Evolutionary conservation across 345 rosid genomes (phyloP).

Genomic region (Chamaenerion angustifolium): DNA sequence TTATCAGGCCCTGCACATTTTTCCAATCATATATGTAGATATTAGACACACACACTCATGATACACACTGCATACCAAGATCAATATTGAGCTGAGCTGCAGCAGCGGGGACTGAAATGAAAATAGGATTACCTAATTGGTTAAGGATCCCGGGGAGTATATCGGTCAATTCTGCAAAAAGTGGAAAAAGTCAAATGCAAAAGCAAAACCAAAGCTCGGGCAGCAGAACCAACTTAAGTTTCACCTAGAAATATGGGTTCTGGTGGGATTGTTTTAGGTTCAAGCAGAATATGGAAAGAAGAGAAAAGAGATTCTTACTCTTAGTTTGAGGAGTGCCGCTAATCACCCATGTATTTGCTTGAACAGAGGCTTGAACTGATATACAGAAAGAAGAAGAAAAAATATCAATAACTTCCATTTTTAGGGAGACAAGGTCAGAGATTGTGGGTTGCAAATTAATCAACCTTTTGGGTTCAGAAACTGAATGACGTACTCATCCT

Average conservation of each 20-base stretch:
- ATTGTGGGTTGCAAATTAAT: no score
- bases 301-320: constrained; percentile 29
- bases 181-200: no score
- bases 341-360: constrained; percentile 94
- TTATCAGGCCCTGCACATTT: constrained; percentile 60
- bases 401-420: not conserved
- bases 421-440: no score
- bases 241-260: not conserved
- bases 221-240: no score
- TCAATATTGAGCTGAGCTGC: no score
- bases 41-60: no score
- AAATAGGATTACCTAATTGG: constrained; percentile 52
- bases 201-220: no score
- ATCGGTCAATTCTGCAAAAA: constrained; percentile 62
- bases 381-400: not conserved
- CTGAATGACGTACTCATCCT: constrained; percentile 81
- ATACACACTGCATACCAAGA: no score
- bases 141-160: constrained; percentile 75
- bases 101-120: not conserved
- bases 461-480: constrained; percentile 76
- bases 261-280: not conserved
- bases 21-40: not conserved
- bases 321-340: constrained; percentile 81
- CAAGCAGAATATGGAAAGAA: no score
- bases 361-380: constrained; percentile 90